Base-by-base conservation (phyloP, 202 grass and related monocot genomes). In the Setaria viridis region DNA sequence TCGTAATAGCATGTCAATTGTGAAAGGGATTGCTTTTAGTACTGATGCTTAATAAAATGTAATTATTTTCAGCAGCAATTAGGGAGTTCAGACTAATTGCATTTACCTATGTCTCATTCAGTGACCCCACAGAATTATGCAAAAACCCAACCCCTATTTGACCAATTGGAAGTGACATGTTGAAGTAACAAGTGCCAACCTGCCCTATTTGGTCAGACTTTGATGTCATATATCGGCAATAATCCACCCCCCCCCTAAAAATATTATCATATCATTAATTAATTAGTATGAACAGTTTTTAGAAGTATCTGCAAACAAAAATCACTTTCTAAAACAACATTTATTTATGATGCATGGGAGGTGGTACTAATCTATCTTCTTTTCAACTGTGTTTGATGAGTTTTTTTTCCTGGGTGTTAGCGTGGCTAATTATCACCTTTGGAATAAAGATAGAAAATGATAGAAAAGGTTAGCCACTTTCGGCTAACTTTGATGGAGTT, bases 401-500 rank as follows among this genome's bases (percentile, higher is more conserved):
- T 60, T 83, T 51, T 78, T 76, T 50, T 43, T 42, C 76, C 70
- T 72, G 57, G 80, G 54, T 81, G 72, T 71, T 85, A 89, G 62
- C 72, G 51, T 34, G 50, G 69, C 65, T 87, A 87, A 89, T 87
- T 85, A 81, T 88, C 76, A 71, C 69, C 30, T 50, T 39, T 57
- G 77, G 66, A 77, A 90, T 90, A 91, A 93, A 90, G 88, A 93
- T 51, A 41, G 85, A 91, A 94, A 95, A 92, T 86, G 74, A 87
- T 92, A 81, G 87, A 79, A 91, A 93, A 87, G 88, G 77, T 79
- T 85, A 88, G 87, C 74, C 76, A 95, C 93, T 93, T 95, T 95
- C 93, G 86, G 88, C 87, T 89, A 84, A 63, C 82, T 84, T 95
- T 91, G 88, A 93, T 85, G 86, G 80, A 84, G 80, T 89, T 86